Percentiles rank a stretch among this genome's conserved stretches.
Evolutionary conservation across 768 basidiomycete genomes (phyloP).

Genomic region (Pleurotus giganteus): DNA sequence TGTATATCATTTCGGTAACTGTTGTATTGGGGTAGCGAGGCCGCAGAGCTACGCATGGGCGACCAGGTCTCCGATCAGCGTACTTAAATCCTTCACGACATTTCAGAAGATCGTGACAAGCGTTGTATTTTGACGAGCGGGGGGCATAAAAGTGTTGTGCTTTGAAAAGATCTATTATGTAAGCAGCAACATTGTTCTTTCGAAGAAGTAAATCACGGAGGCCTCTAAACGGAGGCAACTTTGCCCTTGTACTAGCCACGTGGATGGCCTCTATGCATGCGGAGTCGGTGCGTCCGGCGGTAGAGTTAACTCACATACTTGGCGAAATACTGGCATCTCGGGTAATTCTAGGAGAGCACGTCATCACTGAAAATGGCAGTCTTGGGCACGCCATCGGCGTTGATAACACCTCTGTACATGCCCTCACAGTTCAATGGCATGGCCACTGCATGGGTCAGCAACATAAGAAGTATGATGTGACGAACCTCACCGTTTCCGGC

Average conservation of each 20-base stretch:
- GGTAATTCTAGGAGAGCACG: constrained; percentile 24
- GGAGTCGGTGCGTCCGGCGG: too few relatives aligned
- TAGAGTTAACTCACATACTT: too few relatives aligned
- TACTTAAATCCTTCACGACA: too few relatives aligned
- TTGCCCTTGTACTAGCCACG: too few relatives aligned
- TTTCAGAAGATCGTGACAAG: not conserved
- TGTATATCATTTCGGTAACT: not conserved
- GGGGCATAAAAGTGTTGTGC: not conserved
- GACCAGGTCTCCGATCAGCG: too few relatives aligned
- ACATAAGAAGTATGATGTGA: not conserved
- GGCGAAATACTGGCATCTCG: too few relatives aligned
- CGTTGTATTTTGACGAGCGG: not conserved
- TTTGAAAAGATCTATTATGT: not conserved
- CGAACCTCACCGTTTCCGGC: constrained; percentile 57
- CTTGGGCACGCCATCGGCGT: constrained; percentile 63
- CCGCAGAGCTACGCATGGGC: too few relatives aligned
- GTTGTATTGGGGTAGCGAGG: not conserved
- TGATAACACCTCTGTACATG: constrained; percentile 81
- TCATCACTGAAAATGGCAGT: constrained; percentile 82
- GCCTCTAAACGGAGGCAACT: not conserved
- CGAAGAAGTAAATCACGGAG: not conserved
- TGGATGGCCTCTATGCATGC: not conserved
- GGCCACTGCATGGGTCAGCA: constrained; percentile 43
- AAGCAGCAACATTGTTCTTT: constrained; percentile 4
- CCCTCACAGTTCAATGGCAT: constrained; percentile 75